Evolutionary conservation across 129 eudicot species (phyloP), one percentile per base, ranked within the genome.

Genomic region (Lonicera japonica): DNA sequence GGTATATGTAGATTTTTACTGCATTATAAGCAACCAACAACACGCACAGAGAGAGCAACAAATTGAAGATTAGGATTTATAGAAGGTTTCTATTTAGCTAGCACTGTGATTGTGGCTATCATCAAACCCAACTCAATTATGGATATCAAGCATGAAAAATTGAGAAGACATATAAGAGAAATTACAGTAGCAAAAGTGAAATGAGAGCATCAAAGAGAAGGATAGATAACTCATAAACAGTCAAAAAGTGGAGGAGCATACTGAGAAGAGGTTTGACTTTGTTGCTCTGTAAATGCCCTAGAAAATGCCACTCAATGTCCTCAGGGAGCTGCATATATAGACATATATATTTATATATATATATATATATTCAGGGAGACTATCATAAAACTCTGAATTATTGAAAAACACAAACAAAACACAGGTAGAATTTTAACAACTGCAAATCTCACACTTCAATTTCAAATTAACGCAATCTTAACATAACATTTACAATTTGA

Each of bases 281-380:
- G 60, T 92, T 92, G 85, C 91, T 88, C 80, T 92, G 98, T 82
- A 92, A 80, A 67, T 92, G 87, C 66, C 98, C 98, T 46, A 92
- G 75, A 75, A 84, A 92, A 73, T 92, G 98, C 98, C 95, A 92
- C 40, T 80, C 78, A 41, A 92, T 92, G 41, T 88, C 98, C 58
- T 82, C 76, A 0, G 98, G 98, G 39, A 92, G 96, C 98, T 87
- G 86, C 85, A 77, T 12, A 43, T 13, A 21, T 55, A 24, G 38
- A n/a, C n/a, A n/a, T n/a, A n/a, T n/a, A n/a, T n/a, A n/a, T n/a
- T n/a, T n/a, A n/a, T n/a, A n/a, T n/a, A n/a, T n/a, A n/a, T n/a
- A n/a, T n/a, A n/a, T n/a, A n/a, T n/a, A n/a, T 29, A 29, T 29
- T 29, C 36, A 29, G 4, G 36, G 36, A 29, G 36, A 29, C 36